Percentiles rank a stretch among this genome's conserved stretches.
Evolutionary conservation across 306 rosid species (phyloP).

Genomic region (Macrotyloma uniflorum): DNA sequence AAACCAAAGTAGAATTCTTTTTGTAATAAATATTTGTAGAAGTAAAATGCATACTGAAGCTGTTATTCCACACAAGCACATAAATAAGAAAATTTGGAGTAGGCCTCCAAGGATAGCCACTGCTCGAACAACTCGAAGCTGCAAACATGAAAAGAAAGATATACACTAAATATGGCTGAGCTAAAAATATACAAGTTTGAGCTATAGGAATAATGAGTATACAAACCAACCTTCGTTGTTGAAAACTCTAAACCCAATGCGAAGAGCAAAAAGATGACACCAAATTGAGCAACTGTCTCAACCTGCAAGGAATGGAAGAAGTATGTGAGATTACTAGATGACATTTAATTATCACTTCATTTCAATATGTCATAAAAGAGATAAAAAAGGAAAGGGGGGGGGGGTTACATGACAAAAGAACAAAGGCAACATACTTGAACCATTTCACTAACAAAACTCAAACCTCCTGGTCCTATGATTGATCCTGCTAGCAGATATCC

Average conservation of each 20-base stretch:
- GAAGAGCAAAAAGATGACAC: conserved; percentile 95
- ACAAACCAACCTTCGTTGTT: conserved; percentile 68
- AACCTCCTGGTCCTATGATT: conserved; percentile 90
- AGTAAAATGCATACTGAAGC: conserved; percentile 71
- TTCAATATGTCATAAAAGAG: conserved; percentile 22
- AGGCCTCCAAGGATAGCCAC: conserved; percentile 96
- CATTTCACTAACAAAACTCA: conserved; percentile 95
- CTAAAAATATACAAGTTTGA: conserved; percentile 11
- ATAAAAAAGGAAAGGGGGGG: conserved; percentile 12
- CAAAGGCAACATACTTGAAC: conserved; percentile 80
- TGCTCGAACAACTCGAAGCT: conserved; percentile 93
- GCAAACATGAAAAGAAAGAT: conserved; percentile 45
- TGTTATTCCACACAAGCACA: conserved; percentile 90
- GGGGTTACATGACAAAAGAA: conserved; percentile 15
- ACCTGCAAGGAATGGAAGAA: conserved; percentile 60
- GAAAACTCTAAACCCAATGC: conserved; percentile 95
- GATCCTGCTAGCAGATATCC: conserved; percentile 97
- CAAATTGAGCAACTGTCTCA: conserved; percentile 99
- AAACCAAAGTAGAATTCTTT: not conserved
- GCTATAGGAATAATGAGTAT: conserved; percentile 30
- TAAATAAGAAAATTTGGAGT: conserved; percentile 88
- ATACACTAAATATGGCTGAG: conserved; percentile 25
- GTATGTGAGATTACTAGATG: conserved; percentile 14
- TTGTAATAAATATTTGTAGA: conserved; percentile 19
- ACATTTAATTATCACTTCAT: not conserved